These are phyloP conservation scores for Beauveria sp. DNA, from an alignment of 2,329 filamentous ascomycete species.

Conservation along the genomic window DNA sequence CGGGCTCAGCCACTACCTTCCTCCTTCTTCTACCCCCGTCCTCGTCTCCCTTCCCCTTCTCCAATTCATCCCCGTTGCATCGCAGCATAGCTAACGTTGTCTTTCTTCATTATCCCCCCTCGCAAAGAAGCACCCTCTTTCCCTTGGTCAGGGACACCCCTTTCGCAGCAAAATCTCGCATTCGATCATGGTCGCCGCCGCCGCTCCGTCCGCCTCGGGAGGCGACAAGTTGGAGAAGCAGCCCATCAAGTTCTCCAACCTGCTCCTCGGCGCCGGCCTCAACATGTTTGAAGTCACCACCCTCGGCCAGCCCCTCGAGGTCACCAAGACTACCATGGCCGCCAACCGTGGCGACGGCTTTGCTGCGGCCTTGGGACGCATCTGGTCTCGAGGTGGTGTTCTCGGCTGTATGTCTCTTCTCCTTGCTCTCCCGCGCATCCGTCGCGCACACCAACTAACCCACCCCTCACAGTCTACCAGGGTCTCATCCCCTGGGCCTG, in stretches of 20 bases:
- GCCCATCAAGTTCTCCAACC: conserved; percentile 98
- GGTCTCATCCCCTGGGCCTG: conserved; percentile 99
- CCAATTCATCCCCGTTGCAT: conserved; percentile 1
- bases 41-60: not conserved
- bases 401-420: conserved; percentile 71
- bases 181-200: conserved; percentile 51
- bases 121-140: conserved; percentile 79
- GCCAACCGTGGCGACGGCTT: conserved; percentile 90
- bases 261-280: conserved; percentile 86
- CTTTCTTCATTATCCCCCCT: conserved; percentile 18
- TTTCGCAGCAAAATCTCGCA: conserved; percentile 33
- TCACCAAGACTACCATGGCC: conserved; percentile 99
- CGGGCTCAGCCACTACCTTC: not conserved
- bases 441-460: conserved; percentile 18
- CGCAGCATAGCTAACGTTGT: not conserved
- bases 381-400: conserved; percentile 90
- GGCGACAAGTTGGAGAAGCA: conserved; percentile 79
- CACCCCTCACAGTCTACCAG: conserved; percentile 72
- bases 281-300: conserved; percentile 86
- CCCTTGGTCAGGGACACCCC: conserved; percentile 97
- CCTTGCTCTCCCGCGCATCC: not conserved
- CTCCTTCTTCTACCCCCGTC: not conserved
- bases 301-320: conserved; percentile 77
- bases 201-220: conserved; percentile 41
- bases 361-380: conserved; percentile 68